phyloP scores from a whole-genome alignment of 805 yeast species.

The Kuraishia cidri region DNA sequence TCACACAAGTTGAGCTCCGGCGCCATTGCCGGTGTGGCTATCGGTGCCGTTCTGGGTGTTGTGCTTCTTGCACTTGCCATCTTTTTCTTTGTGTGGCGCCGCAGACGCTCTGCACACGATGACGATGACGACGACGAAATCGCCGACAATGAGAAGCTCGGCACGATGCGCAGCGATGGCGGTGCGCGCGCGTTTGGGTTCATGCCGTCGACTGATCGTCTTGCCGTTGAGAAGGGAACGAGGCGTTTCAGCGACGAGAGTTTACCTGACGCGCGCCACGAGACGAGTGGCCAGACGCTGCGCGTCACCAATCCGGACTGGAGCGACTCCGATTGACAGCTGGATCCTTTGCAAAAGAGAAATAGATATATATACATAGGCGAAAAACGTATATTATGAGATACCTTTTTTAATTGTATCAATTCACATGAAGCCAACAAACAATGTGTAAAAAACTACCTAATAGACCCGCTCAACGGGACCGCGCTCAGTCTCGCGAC shows the following conservation, averaged over 20 bases:
- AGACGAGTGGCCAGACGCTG: slow-evolving; percentile 16
- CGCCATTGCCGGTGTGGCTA: slow-evolving; percentile 24
- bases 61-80: slow-evolving; percentile 7
- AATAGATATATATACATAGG: no score
- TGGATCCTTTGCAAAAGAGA: no score
- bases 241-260: slow-evolving; percentile 24
- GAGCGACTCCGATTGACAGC: slow-evolving; percentile 5
- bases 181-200: slow-evolving; percentile 2
- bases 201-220: slow-evolving; percentile 1
- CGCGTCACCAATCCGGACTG: slow-evolving; percentile 23
- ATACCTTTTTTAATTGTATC: no score
- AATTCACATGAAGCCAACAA: no score
- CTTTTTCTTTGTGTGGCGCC: slow-evolving; percentile 13
- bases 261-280: slow-evolving; percentile 23
- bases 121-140: slow-evolving; percentile 9
- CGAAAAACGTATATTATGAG: no score
- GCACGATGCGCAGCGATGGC: neutral
- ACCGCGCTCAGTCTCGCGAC: slow-evolving; percentile 6
- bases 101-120: slow-evolving; percentile 9
- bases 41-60: slow-evolving; percentile 19
- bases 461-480: slow-evolving; percentile 7
- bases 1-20: slow-evolving; percentile 15
- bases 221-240: slow-evolving; percentile 10
- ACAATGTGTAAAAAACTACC: no score
- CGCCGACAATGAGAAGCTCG: slow-evolving; percentile 3